Evolutionary conservation across 108 stramenopile genomes (phyloP), one percentile per base, ranked within the genome.

Genomic region (Nitzschia putrida): DNA sequence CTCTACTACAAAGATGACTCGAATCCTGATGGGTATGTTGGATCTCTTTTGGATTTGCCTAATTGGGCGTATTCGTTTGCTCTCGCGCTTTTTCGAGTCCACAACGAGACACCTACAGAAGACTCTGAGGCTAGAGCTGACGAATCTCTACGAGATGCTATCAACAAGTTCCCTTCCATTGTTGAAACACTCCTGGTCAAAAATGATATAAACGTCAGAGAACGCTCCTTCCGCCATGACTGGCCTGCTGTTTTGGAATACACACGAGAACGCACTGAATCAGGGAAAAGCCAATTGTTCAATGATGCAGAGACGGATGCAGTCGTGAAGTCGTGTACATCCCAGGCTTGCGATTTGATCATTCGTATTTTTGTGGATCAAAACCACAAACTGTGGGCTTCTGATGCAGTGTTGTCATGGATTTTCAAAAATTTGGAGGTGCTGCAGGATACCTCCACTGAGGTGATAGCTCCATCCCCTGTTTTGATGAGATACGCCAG

Each of bases 51-150:
- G 3, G 75, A 88, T 24, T 52, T 94, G 76, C 93, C 93, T 0
- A 91, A 88, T 57, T 88, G 74, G 81, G 76, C 88, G 14, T 91
- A 67, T 64, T 87, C 87, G 23, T 90, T 90, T 79, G 90, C 93
- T 4, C 56, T 94, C 55, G 93, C 93, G 5, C 70, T 91, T 20
- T 85, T 74, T 76, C 73, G 88, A 16, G 22, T 74, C 3, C 12
- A 72, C 40, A 49, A 72, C 12, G 26, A 41, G 11, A 37, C 61
- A 8, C 60, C 78, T 3, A 63, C 64, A 16, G 51, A 72, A n/a
- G 52, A 56, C 7, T 64, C 63, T 8, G 42, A 71, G 52, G 73
- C 53, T 8, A 53, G 53, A 25, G 66, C 78, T 2, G 44, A 74
- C 12, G 61, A 56, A 7, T 81, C 82, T 5, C 25, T 85, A 11